Evolutionary conservation across 2,329 filamentous ascomycete genomes (phyloP).

Genomic region (Nothophoma quercina): DNA sequence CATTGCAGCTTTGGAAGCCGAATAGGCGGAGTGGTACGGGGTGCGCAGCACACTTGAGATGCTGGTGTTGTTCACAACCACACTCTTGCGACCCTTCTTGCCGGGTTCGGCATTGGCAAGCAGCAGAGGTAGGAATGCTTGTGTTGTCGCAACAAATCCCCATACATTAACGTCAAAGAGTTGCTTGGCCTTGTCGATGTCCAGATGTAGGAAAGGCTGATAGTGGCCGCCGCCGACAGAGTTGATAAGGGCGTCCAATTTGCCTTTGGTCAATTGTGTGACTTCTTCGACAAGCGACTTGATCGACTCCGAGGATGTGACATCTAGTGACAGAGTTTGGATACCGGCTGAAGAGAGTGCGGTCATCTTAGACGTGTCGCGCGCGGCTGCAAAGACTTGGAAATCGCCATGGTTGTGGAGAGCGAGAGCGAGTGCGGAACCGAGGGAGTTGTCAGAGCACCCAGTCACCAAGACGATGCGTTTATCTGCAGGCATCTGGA

Average conservation of each 20-base stretch:
- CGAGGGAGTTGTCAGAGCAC: conserved; percentile 49
- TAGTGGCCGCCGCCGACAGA: conserved; percentile 50
- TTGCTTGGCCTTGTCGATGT: conserved; percentile 17
- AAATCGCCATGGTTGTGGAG: conserved; percentile 47
- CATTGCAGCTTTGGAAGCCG: conserved; percentile 49
- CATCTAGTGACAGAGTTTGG: conserved; percentile 12
- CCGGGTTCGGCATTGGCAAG: conserved; percentile 6
- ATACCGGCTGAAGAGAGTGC: conserved; percentile 3
- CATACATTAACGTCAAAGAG: conserved; percentile 51
- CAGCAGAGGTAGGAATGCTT: conserved; percentile 47
- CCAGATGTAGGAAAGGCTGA: conserved; percentile 42
- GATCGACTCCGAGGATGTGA: conserved; percentile 18
- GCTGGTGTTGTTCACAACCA: conserved; percentile 17
- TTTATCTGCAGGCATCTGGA: neutral
- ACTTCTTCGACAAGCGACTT: conserved; percentile 11
- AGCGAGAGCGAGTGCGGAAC: conserved; percentile 50
- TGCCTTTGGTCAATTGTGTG: conserved; percentile 15
- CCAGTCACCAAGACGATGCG: conserved; percentile 32
- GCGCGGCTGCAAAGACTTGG: conserved; percentile 54
- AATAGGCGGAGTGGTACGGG: conserved; percentile 33
- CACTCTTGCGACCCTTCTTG: conserved; percentile 10
- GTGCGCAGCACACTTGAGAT: conserved; percentile 16
- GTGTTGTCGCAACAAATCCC: conserved; percentile 45
- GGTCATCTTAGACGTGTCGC: conserved; percentile 41
- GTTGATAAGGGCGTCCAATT: conserved; percentile 46